Base-by-base conservation (phyloP, 164 flowering plant genomes). In the Tetrastigma voinierianum region DNA sequence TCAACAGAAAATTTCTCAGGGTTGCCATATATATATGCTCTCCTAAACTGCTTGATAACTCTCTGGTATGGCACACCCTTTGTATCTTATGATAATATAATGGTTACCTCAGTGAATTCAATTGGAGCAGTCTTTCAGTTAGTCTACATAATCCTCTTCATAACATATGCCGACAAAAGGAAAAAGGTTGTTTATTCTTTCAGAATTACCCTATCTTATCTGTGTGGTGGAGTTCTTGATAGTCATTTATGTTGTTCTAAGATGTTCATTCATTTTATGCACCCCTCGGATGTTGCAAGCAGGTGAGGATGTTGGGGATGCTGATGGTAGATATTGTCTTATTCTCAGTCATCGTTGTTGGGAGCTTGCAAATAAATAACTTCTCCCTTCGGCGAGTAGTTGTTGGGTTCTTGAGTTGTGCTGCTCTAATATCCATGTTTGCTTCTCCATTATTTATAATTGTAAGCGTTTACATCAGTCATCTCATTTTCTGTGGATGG, bases 1-100 rank as follows among this genome's bases (percentile, higher is more conserved):
- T 85, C 97, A 7, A 91, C 96, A 3, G 96, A 91, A 65, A 80
- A 84, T 45, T 94, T 94, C 80, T 94, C 98, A 3, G 90, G 92
- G 59, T 62, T 87, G 79, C 97, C 97, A 12, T 95, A 95, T 46
- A 76, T 90, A 62, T 91, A 91, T 74, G 81, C 90, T 14, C 83
- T 94, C 61, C 67, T 91, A 77, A 94, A 88, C 76, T 94, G 88
- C 75, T 68, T 87, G 76, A 75, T 85, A 65, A 70, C 81, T 64
- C 52, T 82, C 61, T 86, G 90, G 90, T 86, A 88, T 67, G 93
- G 90, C 59, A 61, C 79, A 46, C 90, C 93, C 46, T 13, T 88
- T 17, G 67, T 88, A 19, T 80, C 90, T 12, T 9, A 54, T 18
- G 75, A 72, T 55, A 86, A 77, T 68, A 15, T 78, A 51, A 40